Conservation (phyloP, 352 stramenopile genomes). For the Pythium apleroticum region DNA sequence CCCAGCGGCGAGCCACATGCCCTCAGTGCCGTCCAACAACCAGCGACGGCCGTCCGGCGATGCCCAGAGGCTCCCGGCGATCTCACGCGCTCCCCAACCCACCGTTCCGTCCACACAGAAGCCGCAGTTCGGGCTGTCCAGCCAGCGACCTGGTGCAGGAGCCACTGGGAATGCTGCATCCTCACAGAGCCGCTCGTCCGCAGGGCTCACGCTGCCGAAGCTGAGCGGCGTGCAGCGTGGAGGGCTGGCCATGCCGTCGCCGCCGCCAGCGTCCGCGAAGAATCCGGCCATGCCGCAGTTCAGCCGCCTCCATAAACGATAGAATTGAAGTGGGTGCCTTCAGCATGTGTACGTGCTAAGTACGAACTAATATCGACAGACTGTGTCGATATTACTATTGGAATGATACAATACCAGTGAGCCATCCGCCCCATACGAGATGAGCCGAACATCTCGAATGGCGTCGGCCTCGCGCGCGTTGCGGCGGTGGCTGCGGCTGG, state of each 20-base stretch:
- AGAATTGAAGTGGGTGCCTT: too few relatives aligned
- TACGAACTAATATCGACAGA: neutral
- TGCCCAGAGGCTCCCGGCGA: slow-evolving; percentile 14
- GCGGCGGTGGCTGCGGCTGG: neutral
- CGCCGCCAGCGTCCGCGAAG: slow-evolving; percentile 34
- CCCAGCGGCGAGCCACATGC: slow-evolving; percentile 6
- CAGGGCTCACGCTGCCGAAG: slow-evolving; percentile 33
- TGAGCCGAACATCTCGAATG: neutral
- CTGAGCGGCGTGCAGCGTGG: slow-evolving; percentile 6
- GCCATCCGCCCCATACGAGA: neutral
- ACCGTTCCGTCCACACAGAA: neutral
- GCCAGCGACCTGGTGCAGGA: slow-evolving; percentile 7
- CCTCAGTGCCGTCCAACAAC: slow-evolving; percentile 1
- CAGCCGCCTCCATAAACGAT: slow-evolving; percentile 64
- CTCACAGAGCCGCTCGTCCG: neutral
- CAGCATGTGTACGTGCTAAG: too few relatives aligned
- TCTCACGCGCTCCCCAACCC: slow-evolving; percentile 5
- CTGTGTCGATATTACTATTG: neutral
- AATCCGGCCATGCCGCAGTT: slow-evolving; percentile 54
- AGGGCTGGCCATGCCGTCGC: slow-evolving; percentile 35
- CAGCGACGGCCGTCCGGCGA: slow-evolving; percentile 8
- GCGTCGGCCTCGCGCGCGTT: neutral
- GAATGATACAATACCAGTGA: too few relatives aligned
- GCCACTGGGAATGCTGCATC: neutral
- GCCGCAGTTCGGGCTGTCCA: neutral